These are phyloP conservation scores for Przewalskia tangutica DNA, from an alignment of 257 asterid genomes.

Conservation along the genomic window DNA sequence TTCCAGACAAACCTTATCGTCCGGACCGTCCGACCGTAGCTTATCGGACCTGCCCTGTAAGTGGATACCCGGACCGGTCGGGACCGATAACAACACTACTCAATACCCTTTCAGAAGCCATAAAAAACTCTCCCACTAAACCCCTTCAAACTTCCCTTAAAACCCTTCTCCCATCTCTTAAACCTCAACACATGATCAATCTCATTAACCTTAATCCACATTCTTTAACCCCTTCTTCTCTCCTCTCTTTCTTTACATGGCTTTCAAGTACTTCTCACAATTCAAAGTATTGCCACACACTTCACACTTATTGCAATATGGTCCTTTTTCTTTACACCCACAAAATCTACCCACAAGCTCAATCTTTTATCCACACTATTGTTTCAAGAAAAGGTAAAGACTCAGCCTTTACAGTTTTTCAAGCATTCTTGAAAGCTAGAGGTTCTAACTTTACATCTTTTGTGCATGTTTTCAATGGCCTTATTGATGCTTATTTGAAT, in stretches of 20 bases:
- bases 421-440: constrained; percentile 41
- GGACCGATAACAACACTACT: too few species aligned
- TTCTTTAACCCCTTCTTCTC: constrained; percentile 48
- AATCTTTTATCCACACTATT: constrained; percentile 32
- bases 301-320: constrained; percentile 71
- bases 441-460: constrained; percentile 50
- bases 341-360: constrained; percentile 43
- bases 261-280: constrained; percentile 34
- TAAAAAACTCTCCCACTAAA: constrained; percentile 41
- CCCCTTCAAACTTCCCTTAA: constrained; percentile 57
- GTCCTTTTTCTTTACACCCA: constrained; percentile 68
- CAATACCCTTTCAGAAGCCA: constrained; percentile 62
- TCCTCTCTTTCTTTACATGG: constrained; percentile 67
- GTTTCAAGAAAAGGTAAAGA: constrained; percentile 78
- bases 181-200: constrained; percentile 45
- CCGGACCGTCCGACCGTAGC: too few species aligned
- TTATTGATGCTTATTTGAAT: constrained; percentile 49
- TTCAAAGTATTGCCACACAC: constrained; percentile 60
- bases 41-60: too few species aligned
- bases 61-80: too few species aligned
- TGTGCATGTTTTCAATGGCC: constrained; percentile 34
- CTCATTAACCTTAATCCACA: constrained; percentile 61
- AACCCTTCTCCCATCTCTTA: constrained; percentile 59
- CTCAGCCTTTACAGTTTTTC: constrained; percentile 57
- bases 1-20: too few species aligned